Base-by-base conservation (phyloP, 257 asterid genomes). In the Jasminum sambac region DNA sequence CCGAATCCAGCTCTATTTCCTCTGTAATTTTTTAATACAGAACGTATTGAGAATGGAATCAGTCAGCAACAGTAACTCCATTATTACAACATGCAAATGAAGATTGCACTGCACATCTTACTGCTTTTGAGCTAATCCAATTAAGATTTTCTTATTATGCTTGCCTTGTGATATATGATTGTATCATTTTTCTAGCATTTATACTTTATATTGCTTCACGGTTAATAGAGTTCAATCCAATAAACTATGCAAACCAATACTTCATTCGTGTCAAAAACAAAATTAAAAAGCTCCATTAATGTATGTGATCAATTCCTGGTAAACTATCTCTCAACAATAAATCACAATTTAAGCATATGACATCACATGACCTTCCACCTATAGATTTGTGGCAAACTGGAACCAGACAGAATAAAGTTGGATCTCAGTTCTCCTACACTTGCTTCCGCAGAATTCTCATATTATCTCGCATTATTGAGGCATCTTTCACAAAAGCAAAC, bases 1-100 rank as follows among this genome's bases (percentile, higher is more conserved):
- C 67, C 30, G 82, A 72, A 83, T 82, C 89, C 89, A 85, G 89
- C 84, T 81, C 79, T 74, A 50, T 50, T 50, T 50, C 26, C 26
- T 50, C 60, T 50, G 60, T 50, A n/a, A n/a, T 3, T n/a, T 50
- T 50, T 50, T 50, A 25, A 17, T n/a, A 50, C 60, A 5, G 12
- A n/a, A n/a, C 24, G 6, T 50, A 50, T 50, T 11, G 12, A 2
- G 60, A n/a, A 50, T 8, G 60, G 26, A 50, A 12, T n/a, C 26
- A 50, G 26, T 50, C 8, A 50, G 60, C 26, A 50, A 50, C 24
- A 50, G 60, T 19, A 50, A 50, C 60, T 19, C 24, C 26, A 17
- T 17, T 4, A 48, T 48, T 48, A 50, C 10, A 4, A 8, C 60
- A 2, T 17, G 12, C 13, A 8, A 19, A 52, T 52, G 61, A 52